Evolutionary conservation across 768 basidiomycete genomes (phyloP).

Genomic region (Antrodiella citrinella): DNA sequence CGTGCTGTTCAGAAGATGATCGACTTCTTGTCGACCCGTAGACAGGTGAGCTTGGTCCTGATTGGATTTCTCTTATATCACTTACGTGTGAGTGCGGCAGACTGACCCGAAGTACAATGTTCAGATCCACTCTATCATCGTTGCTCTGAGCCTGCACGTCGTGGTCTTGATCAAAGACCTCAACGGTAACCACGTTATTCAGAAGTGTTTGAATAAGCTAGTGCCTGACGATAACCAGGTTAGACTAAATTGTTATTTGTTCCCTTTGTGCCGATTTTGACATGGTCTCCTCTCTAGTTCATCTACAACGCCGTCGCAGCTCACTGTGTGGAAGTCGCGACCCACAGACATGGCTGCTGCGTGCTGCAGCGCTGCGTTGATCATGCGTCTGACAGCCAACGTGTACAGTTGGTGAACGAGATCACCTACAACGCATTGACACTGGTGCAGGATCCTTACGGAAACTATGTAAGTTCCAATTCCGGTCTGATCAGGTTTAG

Average conservation of each 20-base stretch:
- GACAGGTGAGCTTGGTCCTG: constrained; percentile 63
- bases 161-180: constrained; percentile 99
- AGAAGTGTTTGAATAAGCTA: constrained; percentile 98
- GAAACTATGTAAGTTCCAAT: constrained; percentile 79
- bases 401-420: constrained; percentile 94
- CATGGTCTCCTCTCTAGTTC: constrained; percentile 43
- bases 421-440: constrained; percentile 98
- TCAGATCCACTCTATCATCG: constrained; percentile 95
- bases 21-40: constrained; percentile 91
- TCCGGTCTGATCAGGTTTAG: constrained; percentile 2
- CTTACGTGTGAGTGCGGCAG: constrained; percentile 49
- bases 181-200: constrained; percentile 96
- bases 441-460: constrained; percentile 94
- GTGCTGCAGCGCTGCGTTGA: constrained; percentile 97
- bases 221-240: constrained; percentile 98
- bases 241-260: constrained; percentile 4
- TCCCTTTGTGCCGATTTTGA: background rate
- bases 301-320: constrained; percentile 99
- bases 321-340: constrained; percentile 98
- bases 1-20: constrained; percentile 99
- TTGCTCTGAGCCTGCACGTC: constrained; percentile 94
- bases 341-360: constrained; percentile 96
- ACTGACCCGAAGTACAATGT: constrained; percentile 75
- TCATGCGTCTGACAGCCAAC: constrained; percentile 93
- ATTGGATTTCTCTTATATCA: constrained; percentile 31